Evolutionary conservation across 2,329 filamentous ascomycete genomes (phyloP).

Genomic region (Cadophora sp.): DNA sequence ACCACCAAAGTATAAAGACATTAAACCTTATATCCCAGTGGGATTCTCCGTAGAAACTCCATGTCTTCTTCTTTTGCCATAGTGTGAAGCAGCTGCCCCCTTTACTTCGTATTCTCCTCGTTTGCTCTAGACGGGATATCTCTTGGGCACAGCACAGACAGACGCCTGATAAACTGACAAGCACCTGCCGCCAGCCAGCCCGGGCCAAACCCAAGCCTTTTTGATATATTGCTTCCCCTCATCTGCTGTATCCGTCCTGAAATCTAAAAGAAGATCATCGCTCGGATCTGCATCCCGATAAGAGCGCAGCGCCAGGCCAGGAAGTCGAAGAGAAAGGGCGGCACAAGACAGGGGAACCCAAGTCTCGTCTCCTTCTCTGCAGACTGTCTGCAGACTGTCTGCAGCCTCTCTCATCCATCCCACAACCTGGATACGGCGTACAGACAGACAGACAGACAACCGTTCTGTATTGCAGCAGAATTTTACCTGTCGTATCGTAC

Average conservation of each 20-base stretch:
- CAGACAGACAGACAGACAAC: no score
- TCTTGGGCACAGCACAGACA: no score
- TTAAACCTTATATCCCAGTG: slow-evolving; percentile 2
- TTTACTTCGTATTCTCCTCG: no score
- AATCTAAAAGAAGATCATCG: slow-evolving; percentile 12
- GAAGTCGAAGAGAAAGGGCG: background rate
- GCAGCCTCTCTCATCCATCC: background rate
- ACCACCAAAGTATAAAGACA: background rate
- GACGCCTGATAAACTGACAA: background rate
- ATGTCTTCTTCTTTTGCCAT: slow-evolving; percentile 3
- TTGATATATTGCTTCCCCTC: slow-evolving; percentile 11
- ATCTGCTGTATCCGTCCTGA: background rate
- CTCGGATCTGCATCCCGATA: slow-evolving; percentile 15
- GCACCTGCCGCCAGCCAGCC: background rate
- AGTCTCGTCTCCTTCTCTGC: background rate
- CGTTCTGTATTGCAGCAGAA: background rate
- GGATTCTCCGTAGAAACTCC: background rate
- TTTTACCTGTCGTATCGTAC: slow-evolving; percentile 10
- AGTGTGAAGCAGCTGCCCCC: background rate
- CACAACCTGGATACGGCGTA: no score
- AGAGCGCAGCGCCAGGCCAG: background rate
- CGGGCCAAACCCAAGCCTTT: background rate
- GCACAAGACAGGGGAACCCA: slow-evolving; percentile 10
- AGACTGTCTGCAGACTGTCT: background rate
- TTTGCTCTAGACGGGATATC: background rate